Percentiles rank a stretch among this genome's conserved stretches.
phyloP scores from a whole-genome alignment of 179 eudicot genomes.

The Spergularia azorica region DNA sequence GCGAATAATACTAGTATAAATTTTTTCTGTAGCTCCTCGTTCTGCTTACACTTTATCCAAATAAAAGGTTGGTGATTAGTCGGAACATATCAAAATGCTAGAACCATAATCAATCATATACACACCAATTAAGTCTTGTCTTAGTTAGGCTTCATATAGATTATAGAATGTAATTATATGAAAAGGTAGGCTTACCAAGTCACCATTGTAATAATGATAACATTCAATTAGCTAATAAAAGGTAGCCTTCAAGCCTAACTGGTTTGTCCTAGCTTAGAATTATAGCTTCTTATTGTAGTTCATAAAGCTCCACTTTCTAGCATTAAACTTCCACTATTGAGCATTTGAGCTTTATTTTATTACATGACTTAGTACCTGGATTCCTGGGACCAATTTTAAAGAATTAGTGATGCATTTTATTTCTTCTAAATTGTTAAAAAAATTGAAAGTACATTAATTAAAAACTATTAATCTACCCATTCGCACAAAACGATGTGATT shows the following conservation, averaged over 20 bases:
- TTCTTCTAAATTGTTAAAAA: too few species aligned
- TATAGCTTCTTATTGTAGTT: not conserved
- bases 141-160: conserved; percentile 20
- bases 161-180: conserved; percentile 2
- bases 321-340: not conserved
- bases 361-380: too few species aligned
- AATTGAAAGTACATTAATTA: too few species aligned
- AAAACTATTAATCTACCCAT: too few species aligned
- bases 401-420: too few species aligned
- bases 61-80: conserved; percentile 16
- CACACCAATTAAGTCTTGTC: conserved; percentile 20
- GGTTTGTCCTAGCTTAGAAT: conserved; percentile 8
- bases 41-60: too few species aligned
- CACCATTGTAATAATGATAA: not conserved
- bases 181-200: not conserved
- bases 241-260: not conserved
- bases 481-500: too few species aligned
- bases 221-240: not conserved
- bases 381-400: too few species aligned
- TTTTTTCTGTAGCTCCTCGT: too few species aligned
- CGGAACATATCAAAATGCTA: conserved; percentile 20
- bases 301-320: not conserved
- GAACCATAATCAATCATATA: conserved; percentile 28
- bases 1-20: too few species aligned
- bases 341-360: not conserved